A percentile compares a stretch with the other conserved stretches of the same genome.
phyloP scores from a whole-genome alignment of 2,329 filamentous ascomycete genomes.

The Apiospora malaysiana region DNA sequence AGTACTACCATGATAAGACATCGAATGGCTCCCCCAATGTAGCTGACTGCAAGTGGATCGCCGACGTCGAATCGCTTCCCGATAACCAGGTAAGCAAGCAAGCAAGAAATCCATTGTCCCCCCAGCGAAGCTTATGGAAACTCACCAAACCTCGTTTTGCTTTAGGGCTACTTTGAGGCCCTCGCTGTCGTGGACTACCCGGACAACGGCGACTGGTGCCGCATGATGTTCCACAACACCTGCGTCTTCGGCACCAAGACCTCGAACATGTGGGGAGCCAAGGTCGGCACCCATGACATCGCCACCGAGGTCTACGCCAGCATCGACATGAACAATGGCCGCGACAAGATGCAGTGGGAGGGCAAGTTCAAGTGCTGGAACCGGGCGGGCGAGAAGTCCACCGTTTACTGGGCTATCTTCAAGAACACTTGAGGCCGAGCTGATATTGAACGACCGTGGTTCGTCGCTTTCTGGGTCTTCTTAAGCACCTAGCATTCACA shows the following conservation, averaged over 20 bases:
- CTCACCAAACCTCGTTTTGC: not conserved
- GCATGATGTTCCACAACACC: slow-evolving; percentile 8
- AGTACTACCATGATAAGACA: not conserved
- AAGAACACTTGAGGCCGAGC: not conserved
- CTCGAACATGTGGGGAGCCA: slow-evolving; percentile 2
- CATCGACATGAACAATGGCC: not conserved
- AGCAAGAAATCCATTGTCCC: no score
- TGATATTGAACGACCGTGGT: no score
- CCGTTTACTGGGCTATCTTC: slow-evolving; percentile 11
- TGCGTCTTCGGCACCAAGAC: slow-evolving; percentile 20
- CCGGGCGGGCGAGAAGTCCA: not conserved
- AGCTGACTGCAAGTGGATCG: not conserved
- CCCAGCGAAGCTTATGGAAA: no score
- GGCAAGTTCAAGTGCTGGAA: slow-evolving; percentile 15
- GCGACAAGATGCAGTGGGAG: slow-evolving; percentile 15
- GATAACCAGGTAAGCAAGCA: not conserved
- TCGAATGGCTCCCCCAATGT: not conserved
- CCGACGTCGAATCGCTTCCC: not conserved
- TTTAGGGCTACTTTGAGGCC: slow-evolving; percentile 5
- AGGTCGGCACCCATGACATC: slow-evolving; percentile 14
- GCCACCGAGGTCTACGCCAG: slow-evolving; percentile 1
- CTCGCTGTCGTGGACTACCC: not conserved
- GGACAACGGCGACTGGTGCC: slow-evolving; percentile 20
- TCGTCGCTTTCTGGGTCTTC: not conserved
- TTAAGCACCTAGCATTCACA: not conserved